Percentiles rank a stretch among this genome's conserved stretches.
phyloP scores from a whole-genome alignment of 2,329 filamentous ascomycete genomes.

The Meredithiella fracta region DNA sequence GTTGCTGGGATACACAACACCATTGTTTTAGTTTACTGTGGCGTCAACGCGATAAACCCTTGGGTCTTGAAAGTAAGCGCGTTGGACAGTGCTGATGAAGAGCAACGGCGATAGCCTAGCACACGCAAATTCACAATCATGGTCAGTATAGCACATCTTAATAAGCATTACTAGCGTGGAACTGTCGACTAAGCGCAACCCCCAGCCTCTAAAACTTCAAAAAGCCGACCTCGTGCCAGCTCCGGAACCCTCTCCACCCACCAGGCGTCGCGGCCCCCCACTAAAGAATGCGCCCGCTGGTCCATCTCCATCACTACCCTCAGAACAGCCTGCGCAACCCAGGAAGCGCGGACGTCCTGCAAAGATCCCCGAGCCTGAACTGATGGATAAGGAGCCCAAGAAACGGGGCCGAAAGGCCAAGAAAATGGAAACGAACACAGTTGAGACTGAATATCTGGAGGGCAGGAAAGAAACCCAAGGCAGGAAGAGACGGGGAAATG shows the following conservation, averaged over 20 bases:
- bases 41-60: neutral
- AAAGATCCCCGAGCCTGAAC: slow-evolving; percentile 9
- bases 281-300: neutral
- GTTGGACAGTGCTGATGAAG: neutral
- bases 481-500: no score
- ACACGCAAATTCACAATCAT: neutral
- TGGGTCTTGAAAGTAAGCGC: neutral
- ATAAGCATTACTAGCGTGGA: no score
- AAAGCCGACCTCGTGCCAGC: neutral
- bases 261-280: neutral
- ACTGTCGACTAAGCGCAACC: no score
- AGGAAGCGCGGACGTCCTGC: neutral
- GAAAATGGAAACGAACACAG: neutral
- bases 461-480: no score
- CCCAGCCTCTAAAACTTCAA: neutral
- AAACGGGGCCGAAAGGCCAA: slow-evolving; percentile 1
- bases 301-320: neutral
- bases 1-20: neutral
- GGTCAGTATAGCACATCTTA: neutral
- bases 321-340: neutral
- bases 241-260: neutral
- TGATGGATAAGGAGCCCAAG: slow-evolving; percentile 14
- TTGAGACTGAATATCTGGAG: no score
- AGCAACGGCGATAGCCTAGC: neutral
- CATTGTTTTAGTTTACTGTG: neutral